phyloP scores from a whole-genome alignment of 192 early-diverging fungal genomes.

The Coemansia sp. region DNA sequence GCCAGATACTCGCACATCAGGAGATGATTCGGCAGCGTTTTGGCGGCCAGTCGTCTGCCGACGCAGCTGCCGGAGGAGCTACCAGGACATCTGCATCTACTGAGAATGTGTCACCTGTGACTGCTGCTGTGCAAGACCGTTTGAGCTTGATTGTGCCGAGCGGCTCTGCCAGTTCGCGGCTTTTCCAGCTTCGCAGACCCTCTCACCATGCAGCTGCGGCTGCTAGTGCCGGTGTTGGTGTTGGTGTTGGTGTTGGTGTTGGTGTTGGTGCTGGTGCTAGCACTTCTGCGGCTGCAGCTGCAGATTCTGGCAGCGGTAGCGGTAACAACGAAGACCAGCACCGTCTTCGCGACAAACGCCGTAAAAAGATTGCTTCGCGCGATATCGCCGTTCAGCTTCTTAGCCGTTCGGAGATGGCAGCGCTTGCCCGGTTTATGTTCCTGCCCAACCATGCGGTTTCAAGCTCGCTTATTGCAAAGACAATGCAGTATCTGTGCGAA shows the following conservation, averaged over 20 bases:
- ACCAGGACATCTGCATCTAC: not conserved
- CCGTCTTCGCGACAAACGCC: slow-evolving; percentile 37
- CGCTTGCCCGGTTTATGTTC: slow-evolving; percentile 84
- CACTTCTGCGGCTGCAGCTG: not conserved
- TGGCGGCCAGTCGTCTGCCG: slow-evolving; percentile 4
- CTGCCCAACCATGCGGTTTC: slow-evolving; percentile 78
- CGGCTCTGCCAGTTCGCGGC: not conserved
- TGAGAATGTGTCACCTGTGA: slow-evolving; percentile 2
- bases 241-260: not conserved
- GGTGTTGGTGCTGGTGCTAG: not conserved
- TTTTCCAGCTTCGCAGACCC: not conserved
- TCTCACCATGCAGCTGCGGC: not conserved
- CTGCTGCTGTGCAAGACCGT: slow-evolving; percentile 27
- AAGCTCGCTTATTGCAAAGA: slow-evolving; percentile 53
- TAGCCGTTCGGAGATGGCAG: slow-evolving; percentile 76
- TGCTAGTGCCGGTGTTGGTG: not conserved
- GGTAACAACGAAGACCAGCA: slow-evolving; percentile 11
- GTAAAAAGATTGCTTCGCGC: slow-evolving; percentile 48
- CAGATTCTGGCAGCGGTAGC: not conserved
- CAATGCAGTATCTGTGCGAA: slow-evolving; percentile 70
- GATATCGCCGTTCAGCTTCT: slow-evolving; percentile 61
- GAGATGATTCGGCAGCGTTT: slow-evolving; percentile 39
- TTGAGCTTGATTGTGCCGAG: slow-evolving; percentile 23
- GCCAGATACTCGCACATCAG: slow-evolving; percentile 64
- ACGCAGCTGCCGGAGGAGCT: not conserved